Evolutionary conservation across 306 rosid genomes (phyloP).

Genomic region (Vicia villosa): DNA sequence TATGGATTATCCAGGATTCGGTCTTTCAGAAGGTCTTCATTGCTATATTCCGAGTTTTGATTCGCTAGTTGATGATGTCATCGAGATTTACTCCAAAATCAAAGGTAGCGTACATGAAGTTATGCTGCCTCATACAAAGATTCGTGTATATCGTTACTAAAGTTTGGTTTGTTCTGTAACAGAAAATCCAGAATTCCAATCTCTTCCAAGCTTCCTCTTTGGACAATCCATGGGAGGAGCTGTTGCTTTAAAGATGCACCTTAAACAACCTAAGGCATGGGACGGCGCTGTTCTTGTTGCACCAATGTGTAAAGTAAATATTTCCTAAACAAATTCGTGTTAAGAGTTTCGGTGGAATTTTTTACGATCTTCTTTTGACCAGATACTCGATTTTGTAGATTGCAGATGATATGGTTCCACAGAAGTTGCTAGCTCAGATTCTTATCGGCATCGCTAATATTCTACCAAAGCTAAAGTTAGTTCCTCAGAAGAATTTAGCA

Average conservation of each 20-base stretch:
- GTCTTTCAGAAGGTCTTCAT: constrained; percentile 98
- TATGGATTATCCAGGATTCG: constrained; percentile 97
- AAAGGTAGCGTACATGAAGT: constrained; percentile 51
- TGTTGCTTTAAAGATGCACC: constrained; percentile 77
- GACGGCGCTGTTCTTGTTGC: constrained; percentile 90
- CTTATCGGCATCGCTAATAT: constrained; percentile 70
- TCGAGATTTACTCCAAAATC: constrained; percentile 75
- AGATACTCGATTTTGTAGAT: constrained; percentile 52
- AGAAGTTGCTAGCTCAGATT: constrained; percentile 55
- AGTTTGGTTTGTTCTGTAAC: constrained; percentile 38
- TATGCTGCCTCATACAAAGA: no score
- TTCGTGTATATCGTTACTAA: neutral
- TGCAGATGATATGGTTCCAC: constrained; percentile 94
- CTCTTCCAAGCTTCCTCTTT: constrained; percentile 81
- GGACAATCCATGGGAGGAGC: constrained; percentile 99
- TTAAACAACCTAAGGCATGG: constrained; percentile 83
- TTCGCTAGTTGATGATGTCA: constrained; percentile 71
- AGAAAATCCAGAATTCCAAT: constrained; percentile 58
- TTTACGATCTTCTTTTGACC: constrained; percentile 37
- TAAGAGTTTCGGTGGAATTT: neutral
- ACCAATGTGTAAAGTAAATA: constrained; percentile 90
- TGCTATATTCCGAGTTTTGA: constrained; percentile 74
- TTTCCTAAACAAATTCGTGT: constrained; percentile 32
- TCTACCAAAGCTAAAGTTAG: constrained; percentile 81
- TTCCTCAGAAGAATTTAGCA: constrained; percentile 90